These are phyloP conservation scores for Erysimum pusillum DNA, from an alignment of 441 rosid species.

Conservation along the genomic window DNA sequence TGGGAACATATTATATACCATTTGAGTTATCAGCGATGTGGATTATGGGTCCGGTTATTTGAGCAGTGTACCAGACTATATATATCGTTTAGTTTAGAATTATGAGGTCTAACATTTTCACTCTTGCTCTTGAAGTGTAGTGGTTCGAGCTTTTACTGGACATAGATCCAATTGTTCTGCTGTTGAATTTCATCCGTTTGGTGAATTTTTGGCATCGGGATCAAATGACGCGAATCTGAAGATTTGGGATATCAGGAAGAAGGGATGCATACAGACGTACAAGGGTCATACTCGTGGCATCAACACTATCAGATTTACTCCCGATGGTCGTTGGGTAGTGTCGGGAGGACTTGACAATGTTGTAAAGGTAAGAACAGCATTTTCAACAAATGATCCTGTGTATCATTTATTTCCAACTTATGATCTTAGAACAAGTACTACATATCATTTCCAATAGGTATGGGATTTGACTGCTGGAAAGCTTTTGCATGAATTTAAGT, in stretches of 20 bases:
- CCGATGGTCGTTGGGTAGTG: conserved; percentile 99
- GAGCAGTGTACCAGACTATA: conserved; percentile 1
- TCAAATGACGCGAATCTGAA: conserved; percentile 82
- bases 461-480: conserved; percentile 99
- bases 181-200: conserved; percentile 96
- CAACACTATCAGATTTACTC: conserved; percentile 78
- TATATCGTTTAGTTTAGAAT: not conserved
- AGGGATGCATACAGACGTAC: conserved; percentile 95
- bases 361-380: conserved; percentile 75
- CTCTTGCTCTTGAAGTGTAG: conserved; percentile 92
- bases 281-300: conserved; percentile 91
- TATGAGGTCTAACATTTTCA: conserved; percentile 51
- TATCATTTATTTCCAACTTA: conserved; percentile 11
- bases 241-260: conserved; percentile 96
- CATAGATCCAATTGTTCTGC: conserved; percentile 92
- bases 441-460: conserved; percentile 56
- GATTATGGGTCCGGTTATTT: not conserved
- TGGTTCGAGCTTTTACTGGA: conserved; percentile 94
- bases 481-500: conserved; percentile 93
- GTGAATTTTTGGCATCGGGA: conserved; percentile 96
- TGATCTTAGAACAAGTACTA: conserved; percentile 23
- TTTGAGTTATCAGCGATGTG: conserved; percentile 1
- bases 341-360: conserved; percentile 94
- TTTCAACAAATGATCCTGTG: conserved; percentile 16
- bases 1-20: not conserved